Evolutionary conservation across 2,329 filamentous ascomycete genomes (phyloP), one percentile per base, ranked within the genome.

Genomic region (Colletotrichum aenigma): DNA sequence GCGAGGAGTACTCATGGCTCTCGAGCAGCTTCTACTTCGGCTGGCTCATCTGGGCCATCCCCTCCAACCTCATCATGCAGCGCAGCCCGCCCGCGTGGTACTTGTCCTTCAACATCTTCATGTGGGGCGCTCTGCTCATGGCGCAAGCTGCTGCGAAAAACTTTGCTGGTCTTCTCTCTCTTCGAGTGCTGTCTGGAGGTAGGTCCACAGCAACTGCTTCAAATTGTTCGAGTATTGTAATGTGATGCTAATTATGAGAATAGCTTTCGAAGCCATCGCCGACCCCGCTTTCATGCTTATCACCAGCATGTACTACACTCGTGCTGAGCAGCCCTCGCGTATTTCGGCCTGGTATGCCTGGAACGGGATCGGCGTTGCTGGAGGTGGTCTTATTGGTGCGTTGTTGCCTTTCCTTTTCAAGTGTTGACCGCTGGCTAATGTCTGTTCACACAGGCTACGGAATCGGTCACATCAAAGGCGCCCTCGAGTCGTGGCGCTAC

Each of bases 301-400:
- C 43, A 93, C 91, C 0, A 88, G 88, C 6, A 93, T 93, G 91
- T 94, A 91, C 88, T 88, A 93, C 78, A 93, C 91, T 2, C 86
- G 91, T 12, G 85, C 87, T 4, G 90, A 94, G 78, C 92, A 94
- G 78, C 91, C 92, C 0, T 85, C 90, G 4, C 86, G 91, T 1
- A 91, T 92, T 66, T 90, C 89, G 2, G 83, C 90, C 0, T 93
- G 90, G 90, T 92, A 90, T 79, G 87, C 88, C 0, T 90, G 89
- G 34, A 92, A 92, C 64, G 91, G 91, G 0, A 81, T 91, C 9
- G 91, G 89, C 2, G 91, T 92, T 38, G 90, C 91, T 1, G 86
- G 91, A 0, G 91, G 91, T 62, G 90, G 90, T 0, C 79, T 86
- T 8, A 83, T 85, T 21, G 84, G 84, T 82, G 55, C 69, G 79